phyloP scores from a whole-genome alignment of 2,329 filamentous ascomycete genomes.

The Alternaria sp. region DNA sequence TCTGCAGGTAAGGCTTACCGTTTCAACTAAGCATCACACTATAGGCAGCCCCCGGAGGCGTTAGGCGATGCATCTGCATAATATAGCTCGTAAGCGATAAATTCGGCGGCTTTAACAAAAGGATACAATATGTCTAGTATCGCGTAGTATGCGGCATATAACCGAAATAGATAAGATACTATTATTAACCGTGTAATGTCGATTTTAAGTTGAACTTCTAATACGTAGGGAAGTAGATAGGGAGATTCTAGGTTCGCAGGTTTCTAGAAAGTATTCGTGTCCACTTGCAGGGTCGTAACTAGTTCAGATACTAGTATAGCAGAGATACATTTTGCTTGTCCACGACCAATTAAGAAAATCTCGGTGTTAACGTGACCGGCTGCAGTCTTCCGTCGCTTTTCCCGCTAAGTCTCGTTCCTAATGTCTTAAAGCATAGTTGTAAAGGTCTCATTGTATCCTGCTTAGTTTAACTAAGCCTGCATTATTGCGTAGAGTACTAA shows the following conservation, averaged over 20 bases:
- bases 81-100: not conserved
- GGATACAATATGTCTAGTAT: not conserved
- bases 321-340: conserved; percentile 1
- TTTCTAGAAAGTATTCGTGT: not conserved
- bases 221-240: not conserved
- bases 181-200: not conserved
- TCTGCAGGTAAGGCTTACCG: not conserved
- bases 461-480: conserved; percentile 1
- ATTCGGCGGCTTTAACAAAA: not conserved
- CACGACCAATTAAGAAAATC: not conserved
- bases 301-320: not conserved
- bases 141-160: not conserved
- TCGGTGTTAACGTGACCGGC: not conserved
- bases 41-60: not conserved
- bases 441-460: conserved; percentile 1
- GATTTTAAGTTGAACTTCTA: not conserved
- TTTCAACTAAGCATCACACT: not conserved
- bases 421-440: conserved; percentile 6
- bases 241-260: not conserved
- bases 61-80: not conserved
- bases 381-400: conserved; percentile 1
- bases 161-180: not conserved
- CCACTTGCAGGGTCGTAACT: not conserved
- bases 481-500: conserved; percentile 5
- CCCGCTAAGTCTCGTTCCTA: conserved; percentile 3